Evolutionary conservation across 495 filamentous ascomycete genomes (phyloP), one percentile per base, ranked within the genome.

Genomic region (Jackrogersella multiformis): DNA sequence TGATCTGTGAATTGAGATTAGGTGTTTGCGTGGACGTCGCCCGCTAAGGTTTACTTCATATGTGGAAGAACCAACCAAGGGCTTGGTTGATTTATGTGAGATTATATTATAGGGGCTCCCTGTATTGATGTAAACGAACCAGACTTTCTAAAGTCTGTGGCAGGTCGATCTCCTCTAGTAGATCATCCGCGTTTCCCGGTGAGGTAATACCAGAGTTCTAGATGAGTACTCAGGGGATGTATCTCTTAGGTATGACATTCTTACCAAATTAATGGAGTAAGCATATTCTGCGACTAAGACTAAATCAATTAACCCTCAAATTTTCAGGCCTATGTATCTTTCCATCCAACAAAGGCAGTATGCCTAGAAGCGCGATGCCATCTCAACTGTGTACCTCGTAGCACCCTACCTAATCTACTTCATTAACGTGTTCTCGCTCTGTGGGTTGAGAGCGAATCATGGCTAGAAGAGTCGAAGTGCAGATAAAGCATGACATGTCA

Each of bases 381-480:
- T 55, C 6, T 23, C 2, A 36, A 36, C 46, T 49, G 26, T 38
- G 49, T n/a, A 23, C n/a, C n/a, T 28, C 24, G 28, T 15, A 18
- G n/a, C 48, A 16, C 24, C 28, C 26, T 15, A 15, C 7, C n/a
- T 12, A 18, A 52, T 15, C 28, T 4, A 34, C 12, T 21, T 6
- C 13, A 48, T 28, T 7, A 16, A 35, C 23, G 23, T 35, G 23
- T 34, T 20, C 26, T n/a, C 28, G 16, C n/a, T 32, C 10, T 41
- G 13, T n/a, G 2, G 30, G 26, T 8, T 42, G 9, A 21, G 38
- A 57, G 39, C 4, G 35, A 20, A 46, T 46, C 34, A 32, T 61
- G 46, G 3, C 57, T 51, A 41, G 34, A 51, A 61, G 15, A n/a
- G 45, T 52, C 46, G 6, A 38, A 35, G 16, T 61, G 44, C 34